These are phyloP conservation scores for Fusarium continuum DNA, from an alignment of 2,329 filamentous ascomycete genomes.

Conservation along the genomic window DNA sequence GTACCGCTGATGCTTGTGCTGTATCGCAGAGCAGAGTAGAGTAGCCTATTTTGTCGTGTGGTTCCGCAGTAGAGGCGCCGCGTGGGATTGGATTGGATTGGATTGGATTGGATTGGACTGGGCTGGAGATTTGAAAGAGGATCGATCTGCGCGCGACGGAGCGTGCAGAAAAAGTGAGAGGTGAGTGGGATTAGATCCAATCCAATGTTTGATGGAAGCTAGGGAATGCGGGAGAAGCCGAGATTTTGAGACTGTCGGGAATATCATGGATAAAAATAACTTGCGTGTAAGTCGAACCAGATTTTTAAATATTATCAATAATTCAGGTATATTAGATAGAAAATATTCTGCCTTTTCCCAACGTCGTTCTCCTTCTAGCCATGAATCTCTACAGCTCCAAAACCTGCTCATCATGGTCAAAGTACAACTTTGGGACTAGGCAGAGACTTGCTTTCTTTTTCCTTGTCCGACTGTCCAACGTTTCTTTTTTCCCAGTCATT, in stretches of 20 bases:
- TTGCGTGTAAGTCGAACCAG: no score
- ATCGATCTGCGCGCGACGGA: conserved; percentile 22
- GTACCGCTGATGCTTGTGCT: conserved; percentile 4
- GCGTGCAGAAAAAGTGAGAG: conserved; percentile 27
- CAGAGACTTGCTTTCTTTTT: conserved; percentile 27
- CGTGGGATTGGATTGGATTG: conserved; percentile 12
- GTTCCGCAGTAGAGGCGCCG: conserved; percentile 5
- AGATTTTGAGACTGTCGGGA: conserved; percentile 14
- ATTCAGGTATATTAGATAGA: no score
- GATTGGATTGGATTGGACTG: no score
- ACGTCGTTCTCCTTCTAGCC: background rate
- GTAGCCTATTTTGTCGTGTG: background rate
- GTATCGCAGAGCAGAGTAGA: background rate
- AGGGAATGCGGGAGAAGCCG: conserved; percentile 25
- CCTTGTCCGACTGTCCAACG: conserved; percentile 4
- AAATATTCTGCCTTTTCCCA: no score
- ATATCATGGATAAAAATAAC: conserved; percentile 7
- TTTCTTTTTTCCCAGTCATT: conserved; percentile 25
- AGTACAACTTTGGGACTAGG: background rate
- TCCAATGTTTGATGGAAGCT: conserved; percentile 12
- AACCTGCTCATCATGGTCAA: background rate
- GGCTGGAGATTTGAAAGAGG: conserved; percentile 5
- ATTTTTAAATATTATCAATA: no score
- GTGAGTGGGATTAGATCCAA: conserved; percentile 10
- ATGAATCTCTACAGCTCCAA: background rate